Conservation (phyloP, 1,139 yeast genomes). For the Nadsonia commutata region DNA sequence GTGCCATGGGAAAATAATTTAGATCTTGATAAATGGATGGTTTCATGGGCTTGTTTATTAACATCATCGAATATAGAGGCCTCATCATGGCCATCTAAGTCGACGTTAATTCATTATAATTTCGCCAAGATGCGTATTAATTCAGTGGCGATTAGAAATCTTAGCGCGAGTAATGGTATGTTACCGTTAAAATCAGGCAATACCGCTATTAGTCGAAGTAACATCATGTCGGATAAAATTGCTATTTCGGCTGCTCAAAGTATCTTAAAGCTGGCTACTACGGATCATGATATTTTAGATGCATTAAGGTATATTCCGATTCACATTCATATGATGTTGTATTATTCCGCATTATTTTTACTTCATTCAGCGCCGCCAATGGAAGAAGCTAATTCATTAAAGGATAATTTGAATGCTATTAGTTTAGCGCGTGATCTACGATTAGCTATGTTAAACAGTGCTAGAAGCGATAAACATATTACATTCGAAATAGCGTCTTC, state of each 20-base stretch:
- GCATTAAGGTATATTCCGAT: constrained; percentile 53
- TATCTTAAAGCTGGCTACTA: constrained; percentile 42
- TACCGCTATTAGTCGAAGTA: constrained; percentile 6
- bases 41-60: constrained; percentile 58
- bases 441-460: constrained; percentile 29
- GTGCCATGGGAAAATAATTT: constrained; percentile 53
- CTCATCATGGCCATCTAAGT: constrained; percentile 57
- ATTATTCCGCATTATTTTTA: constrained; percentile 47
- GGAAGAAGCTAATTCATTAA: constrained; percentile 3
- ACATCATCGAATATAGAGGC: constrained; percentile 42
- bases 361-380: constrained; percentile 16
- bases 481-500: constrained; percentile 35
- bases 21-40: constrained; percentile 68
- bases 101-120: constrained; percentile 54
- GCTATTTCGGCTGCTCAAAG: constrained; percentile 54
- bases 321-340: constrained; percentile 57
- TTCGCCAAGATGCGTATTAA: constrained; percentile 67
- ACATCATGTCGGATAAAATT: constrained; percentile 25
- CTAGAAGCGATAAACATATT: constrained; percentile 41
- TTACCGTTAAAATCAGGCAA: constrained; percentile 5
- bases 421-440: constrained; percentile 28
- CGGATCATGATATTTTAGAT: constrained; percentile 42
- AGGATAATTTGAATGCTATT: constrained; percentile 6
- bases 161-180: constrained; percentile 19
- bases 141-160: constrained; percentile 37